Evolutionary conservation across 139 green algal species (phyloP).

Genomic region (Diplosphaera chodatii): DNA sequence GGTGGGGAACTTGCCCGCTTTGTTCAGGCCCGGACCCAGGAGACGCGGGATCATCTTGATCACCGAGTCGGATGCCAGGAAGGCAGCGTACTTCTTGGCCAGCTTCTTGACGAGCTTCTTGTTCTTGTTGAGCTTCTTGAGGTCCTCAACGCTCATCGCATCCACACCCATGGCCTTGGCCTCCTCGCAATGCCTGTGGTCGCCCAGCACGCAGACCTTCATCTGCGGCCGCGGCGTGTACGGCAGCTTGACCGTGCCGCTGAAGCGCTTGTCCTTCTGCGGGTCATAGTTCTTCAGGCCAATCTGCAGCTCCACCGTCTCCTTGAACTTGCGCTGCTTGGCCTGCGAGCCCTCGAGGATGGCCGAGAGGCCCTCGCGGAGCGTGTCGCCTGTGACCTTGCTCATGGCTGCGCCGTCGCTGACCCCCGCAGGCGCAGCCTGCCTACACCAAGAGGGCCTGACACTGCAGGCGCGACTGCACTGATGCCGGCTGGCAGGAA

Average conservation of each 20-base stretch:
- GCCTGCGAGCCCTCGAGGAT: constrained; percentile 70
- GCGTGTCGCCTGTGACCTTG: constrained; percentile 67
- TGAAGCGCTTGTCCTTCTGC: constrained; percentile 99
- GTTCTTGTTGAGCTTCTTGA: constrained; percentile 99
- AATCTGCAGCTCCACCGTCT: constrained; percentile 99
- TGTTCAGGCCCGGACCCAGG: constrained; percentile 96
- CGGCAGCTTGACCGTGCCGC: constrained; percentile 93
- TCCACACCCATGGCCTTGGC: constrained; percentile 81
- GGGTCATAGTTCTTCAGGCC: constrained; percentile 99
- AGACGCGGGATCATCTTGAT: constrained; percentile 99
- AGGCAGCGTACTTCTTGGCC: constrained; percentile 95
- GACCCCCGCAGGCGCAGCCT: background rate
- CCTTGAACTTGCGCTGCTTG: constrained; percentile 96
- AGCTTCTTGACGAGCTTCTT: constrained; percentile 99
- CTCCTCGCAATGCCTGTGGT: constrained; percentile 97
- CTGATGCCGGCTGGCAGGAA: too few relatives aligned
- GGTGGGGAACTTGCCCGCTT: constrained; percentile 98
- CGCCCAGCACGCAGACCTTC: constrained; percentile 95
- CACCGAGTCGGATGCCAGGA: constrained; percentile 95
- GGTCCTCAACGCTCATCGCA: constrained; percentile 86
- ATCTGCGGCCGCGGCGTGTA: constrained; percentile 90
- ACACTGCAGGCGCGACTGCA: too few relatives aligned
- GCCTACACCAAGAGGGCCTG: too few relatives aligned
- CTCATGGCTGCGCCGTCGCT: constrained; percentile 40
- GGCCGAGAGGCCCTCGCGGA: constrained; percentile 59